These are phyloP conservation scores for Colletotrichum noveboracense DNA, from an alignment of 2,329 filamentous ascomycete genomes.

Conservation along the genomic window DNA sequence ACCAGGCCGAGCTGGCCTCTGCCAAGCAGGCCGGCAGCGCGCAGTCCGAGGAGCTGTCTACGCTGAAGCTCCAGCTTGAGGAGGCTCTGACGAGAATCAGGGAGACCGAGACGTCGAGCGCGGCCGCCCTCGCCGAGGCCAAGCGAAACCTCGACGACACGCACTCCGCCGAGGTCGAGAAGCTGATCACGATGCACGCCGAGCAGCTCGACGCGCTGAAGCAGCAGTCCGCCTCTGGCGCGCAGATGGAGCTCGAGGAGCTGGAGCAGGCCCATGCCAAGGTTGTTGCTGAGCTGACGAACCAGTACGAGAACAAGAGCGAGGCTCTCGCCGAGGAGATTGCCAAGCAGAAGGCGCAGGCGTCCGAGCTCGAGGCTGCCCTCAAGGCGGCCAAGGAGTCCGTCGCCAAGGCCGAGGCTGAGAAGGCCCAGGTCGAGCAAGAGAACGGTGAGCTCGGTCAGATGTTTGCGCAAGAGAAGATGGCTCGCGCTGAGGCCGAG, in stretches of 20 bases:
- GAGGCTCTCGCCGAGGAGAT: slow-evolving; percentile 31
- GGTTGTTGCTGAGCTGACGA: slow-evolving; percentile 44
- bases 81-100: slow-evolving; percentile 34
- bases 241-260: slow-evolving; percentile 50
- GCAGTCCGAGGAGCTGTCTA: slow-evolving; percentile 40
- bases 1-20: slow-evolving; percentile 34
- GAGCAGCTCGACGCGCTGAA: slow-evolving; percentile 47
- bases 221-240: slow-evolving; percentile 38
- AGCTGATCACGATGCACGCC: slow-evolving; percentile 46
- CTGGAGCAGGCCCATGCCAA: slow-evolving; percentile 40
- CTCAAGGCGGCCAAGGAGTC: slow-evolving; percentile 38
- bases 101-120: slow-evolving; percentile 43
- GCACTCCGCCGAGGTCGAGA: slow-evolving; percentile 53
- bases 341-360: slow-evolving; percentile 34
- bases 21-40: slow-evolving; percentile 36
- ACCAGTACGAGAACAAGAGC: slow-evolving; percentile 40
- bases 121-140: slow-evolving; percentile 49
- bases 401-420: slow-evolving; percentile 32
- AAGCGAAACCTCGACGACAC: slow-evolving; percentile 50
- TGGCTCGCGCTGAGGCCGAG: slow-evolving; percentile 63
- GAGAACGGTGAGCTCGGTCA: slow-evolving; percentile 57
- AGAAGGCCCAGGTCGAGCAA: slow-evolving; percentile 49
- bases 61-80: slow-evolving; percentile 37
- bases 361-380: slow-evolving; percentile 35
- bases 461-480: slow-evolving; percentile 63